Percentiles rank a stretch among this genome's conserved stretches.
phyloP scores from a whole-genome alignment of 306 rosid species.

The Sphenostylis stenocarpa region DNA sequence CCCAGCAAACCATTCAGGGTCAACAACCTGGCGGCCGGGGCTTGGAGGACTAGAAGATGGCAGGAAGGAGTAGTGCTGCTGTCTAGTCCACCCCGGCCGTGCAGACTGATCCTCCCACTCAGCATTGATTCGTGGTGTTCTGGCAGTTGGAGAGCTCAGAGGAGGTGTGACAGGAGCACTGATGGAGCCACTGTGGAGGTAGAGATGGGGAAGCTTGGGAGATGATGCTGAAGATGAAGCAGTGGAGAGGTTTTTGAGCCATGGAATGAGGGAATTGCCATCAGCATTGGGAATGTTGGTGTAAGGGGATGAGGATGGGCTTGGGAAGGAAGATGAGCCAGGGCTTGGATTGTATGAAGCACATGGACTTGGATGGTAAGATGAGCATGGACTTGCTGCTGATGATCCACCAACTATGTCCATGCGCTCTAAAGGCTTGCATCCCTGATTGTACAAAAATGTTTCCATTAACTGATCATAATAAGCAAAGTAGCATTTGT shows the following conservation, averaged over 20 bases:
- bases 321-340: conserved; percentile 90
- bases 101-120: conserved; percentile 69
- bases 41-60: conserved; percentile 91
- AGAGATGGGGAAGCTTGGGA: conserved; percentile 68
- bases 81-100: conserved; percentile 56
- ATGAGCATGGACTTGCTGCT: conserved; percentile 78
- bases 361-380: conserved; percentile 81
- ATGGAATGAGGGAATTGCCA: conserved; percentile 82
- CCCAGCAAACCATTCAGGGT: conserved; percentile 90
- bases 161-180: conserved; percentile 99
- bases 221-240: conserved; percentile 78
- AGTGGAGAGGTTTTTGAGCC: conserved; percentile 92
- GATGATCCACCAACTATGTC: conserved; percentile 66
- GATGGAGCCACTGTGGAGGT: conserved; percentile 72
- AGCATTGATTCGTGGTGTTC: conserved; percentile 66
- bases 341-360: conserved; percentile 95
- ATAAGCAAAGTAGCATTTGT: neutral
- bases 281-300: conserved; percentile 55
- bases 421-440: conserved; percentile 81
- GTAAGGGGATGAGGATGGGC: conserved; percentile 80
- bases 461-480: conserved; percentile 19
- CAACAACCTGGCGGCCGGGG: conserved; percentile 73
- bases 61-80: conserved; percentile 59
- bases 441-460: conserved; percentile 62
- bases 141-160: conserved; percentile 84